Evolutionary conservation across 2,329 filamentous ascomycete genomes (phyloP).

Genomic region (Pseudogymnoascus sp.): DNA sequence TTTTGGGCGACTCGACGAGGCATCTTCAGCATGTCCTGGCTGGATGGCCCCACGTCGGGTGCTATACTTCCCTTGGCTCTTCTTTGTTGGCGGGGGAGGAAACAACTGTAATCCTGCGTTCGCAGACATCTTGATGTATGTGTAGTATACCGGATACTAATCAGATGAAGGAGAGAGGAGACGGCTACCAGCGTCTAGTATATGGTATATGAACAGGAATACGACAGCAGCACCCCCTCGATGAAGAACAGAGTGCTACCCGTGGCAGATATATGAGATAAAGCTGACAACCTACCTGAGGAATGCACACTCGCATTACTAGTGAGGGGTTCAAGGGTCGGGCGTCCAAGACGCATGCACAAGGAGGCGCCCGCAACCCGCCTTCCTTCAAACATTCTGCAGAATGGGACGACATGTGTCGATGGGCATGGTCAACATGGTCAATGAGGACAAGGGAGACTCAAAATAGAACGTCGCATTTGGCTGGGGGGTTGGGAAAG

Average conservation of each 20-base stretch:
- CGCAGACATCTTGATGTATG: conserved; percentile 15
- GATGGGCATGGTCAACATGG: neutral
- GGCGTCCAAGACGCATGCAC: neutral
- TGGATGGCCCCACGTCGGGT: conserved; percentile 18
- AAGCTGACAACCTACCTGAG: neutral
- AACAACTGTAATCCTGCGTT: conserved; percentile 26
- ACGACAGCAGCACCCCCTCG: neutral
- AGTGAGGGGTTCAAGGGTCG: neutral
- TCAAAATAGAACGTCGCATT: conserved; percentile 3
- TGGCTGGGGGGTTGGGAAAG: neutral
- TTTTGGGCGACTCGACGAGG: neutral
- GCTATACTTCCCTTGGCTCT: conserved; percentile 22
- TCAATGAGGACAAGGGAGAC: neutral
- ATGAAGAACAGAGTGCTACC: neutral
- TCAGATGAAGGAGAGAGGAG: conserved; percentile 6
- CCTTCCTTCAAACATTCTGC: neutral
- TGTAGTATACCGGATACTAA: conserved; percentile 18
- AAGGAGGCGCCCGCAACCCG: neutral
- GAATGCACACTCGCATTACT: neutral
- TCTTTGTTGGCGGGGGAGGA: conserved; percentile 25
- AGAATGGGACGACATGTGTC: neutral
- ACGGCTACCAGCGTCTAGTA: neutral
- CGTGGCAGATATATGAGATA: neutral
- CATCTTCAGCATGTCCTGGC: conserved; percentile 8
- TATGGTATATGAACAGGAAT: neutral